Evolutionary conservation across 352 stramenopile genomes (phyloP).

Genomic region (Pythium coloratum): DNA sequence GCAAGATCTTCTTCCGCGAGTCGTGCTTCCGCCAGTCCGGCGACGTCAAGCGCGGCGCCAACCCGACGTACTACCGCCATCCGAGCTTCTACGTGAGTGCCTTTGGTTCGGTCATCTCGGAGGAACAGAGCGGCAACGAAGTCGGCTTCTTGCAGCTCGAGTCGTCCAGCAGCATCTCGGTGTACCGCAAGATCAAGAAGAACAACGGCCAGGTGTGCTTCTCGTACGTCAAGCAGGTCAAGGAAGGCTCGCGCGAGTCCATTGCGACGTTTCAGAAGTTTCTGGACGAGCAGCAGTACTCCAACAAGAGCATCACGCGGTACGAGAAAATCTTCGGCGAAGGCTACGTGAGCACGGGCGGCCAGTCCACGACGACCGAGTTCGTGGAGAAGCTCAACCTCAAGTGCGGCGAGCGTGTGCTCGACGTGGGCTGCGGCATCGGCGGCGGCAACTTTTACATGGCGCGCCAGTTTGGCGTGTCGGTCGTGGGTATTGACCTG

Average conservation of each 20-base stretch:
- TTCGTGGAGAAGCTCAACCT: constrained; percentile 36
- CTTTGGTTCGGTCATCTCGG: constrained; percentile 32
- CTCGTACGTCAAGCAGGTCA: constrained; percentile 38
- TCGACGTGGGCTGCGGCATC: constrained; percentile 81
- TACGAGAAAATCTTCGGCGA: constrained; percentile 49
- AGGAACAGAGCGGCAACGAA: constrained; percentile 33
- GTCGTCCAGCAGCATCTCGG: constrained; percentile 55
- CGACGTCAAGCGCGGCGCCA: constrained; percentile 27
- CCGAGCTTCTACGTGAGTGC: constrained; percentile 42
- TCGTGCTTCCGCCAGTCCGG: constrained; percentile 37
- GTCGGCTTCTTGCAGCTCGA: constrained; percentile 47
- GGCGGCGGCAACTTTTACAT: constrained; percentile 72
- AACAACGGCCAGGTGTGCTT: constrained; percentile 44
- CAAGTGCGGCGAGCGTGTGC: constrained; percentile 35
- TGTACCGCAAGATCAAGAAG: constrained; percentile 36
- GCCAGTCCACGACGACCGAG: constrained; percentile 38
- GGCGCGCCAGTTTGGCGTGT: constrained; percentile 69
- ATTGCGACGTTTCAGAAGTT: constrained; percentile 43
- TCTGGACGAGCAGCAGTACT: constrained; percentile 44
- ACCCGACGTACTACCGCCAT: constrained; percentile 42
- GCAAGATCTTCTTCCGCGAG: constrained; percentile 36
- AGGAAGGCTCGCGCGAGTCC: constrained; percentile 35
- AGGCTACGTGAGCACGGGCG: constrained; percentile 40
- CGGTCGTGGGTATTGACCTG: constrained; percentile 40
- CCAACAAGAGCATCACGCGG: constrained; percentile 32